phyloP scores from a whole-genome alignment of 2,329 filamentous ascomycete genomes.

The Aspergillus persii region DNA sequence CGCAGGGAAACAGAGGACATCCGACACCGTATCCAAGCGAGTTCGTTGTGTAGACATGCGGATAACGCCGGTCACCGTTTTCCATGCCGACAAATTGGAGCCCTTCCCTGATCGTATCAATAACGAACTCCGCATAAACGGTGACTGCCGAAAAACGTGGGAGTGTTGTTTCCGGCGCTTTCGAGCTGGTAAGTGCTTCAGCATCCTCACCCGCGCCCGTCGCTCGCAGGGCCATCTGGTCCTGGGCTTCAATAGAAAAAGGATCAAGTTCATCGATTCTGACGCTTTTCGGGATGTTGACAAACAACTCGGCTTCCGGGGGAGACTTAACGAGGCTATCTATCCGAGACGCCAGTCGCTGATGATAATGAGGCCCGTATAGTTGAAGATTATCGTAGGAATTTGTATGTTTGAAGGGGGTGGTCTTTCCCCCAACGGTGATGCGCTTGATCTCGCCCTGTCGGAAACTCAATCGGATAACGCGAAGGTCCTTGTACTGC shows the following conservation, averaged over 20 bases:
- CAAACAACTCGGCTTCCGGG: slow-evolving; percentile 57
- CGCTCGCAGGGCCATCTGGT: slow-evolving; percentile 43
- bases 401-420: slow-evolving; percentile 40
- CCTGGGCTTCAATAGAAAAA: slow-evolving; percentile 49
- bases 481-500: slow-evolving; percentile 53
- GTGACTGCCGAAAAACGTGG: slow-evolving; percentile 59
- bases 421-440: slow-evolving; percentile 44
- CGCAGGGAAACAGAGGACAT: slow-evolving; percentile 86
- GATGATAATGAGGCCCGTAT: slow-evolving; percentile 68
- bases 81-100: slow-evolving; percentile 88
- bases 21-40: slow-evolving; percentile 74
- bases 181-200: slow-evolving; percentile 35
- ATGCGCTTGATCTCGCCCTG: slow-evolving; percentile 59
- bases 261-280: slow-evolving; percentile 61
- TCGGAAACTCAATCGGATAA: slow-evolving; percentile 60
- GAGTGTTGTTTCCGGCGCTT: slow-evolving; percentile 37
- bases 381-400: slow-evolving; percentile 50
- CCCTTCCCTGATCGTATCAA: slow-evolving; percentile 75
- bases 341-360: slow-evolving; percentile 69
- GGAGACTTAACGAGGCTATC: slow-evolving; percentile 54
- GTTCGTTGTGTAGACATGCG: slow-evolving; percentile 87
- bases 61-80: slow-evolving; percentile 75
- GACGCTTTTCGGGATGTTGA: slow-evolving; percentile 60
- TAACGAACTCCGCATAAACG: slow-evolving; percentile 72
- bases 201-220: slow-evolving; percentile 37